Evolutionary conservation across 768 basidiomycete species (phyloP), one percentile per base, ranked within the genome.

Genomic region (Pisolithus orientalis): DNA sequence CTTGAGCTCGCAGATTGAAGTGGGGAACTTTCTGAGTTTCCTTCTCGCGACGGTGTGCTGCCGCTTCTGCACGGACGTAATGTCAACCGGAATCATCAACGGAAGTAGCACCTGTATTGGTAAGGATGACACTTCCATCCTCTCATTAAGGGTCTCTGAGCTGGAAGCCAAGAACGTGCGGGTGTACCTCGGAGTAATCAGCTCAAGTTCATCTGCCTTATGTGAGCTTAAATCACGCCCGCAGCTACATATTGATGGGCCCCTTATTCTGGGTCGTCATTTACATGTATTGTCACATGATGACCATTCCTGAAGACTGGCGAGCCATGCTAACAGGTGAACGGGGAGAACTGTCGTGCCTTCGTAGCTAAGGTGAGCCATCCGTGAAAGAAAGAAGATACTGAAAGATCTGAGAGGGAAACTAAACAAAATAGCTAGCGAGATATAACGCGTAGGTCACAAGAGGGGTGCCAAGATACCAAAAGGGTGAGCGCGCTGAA

Each of bases 21-120:
- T 37, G 66, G 37, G 5, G 67, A 39, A 31, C 65, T 49, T 9
- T 67, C 57, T 42, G 72, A 57, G 25, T 67, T 42, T 48, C 62
- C 55, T 17, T 63, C 55, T n/a, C 65, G 57, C 6, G 73, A 46
- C 8, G 66, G 49, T 40, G 65, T 21, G 11, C 65, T 25, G 32
- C 62, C 56, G 24, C n/a, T 59, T 58, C 42, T 76, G 69, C 52
- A 75, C 75, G 25, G 64, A 63, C 54, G 71, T 67, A 57, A 86
- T 69, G 62, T 87, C 84, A 51, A 73, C 65, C 56, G 86, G 85
- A 54, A 85, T 65, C 76, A 77, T 76, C 53, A 85, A 59, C 27
- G 84, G 78, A 37, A 72, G n/a, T 77, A 57, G 57, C 62, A 52
- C 65, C 67, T 28, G 72, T 60, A 38, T 59, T 57, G 62, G 71